Percentiles rank a stretch among this genome's conserved stretches.
Conservation (phyloP, 306 rosid species). For the Glycine latifolia region DNA sequence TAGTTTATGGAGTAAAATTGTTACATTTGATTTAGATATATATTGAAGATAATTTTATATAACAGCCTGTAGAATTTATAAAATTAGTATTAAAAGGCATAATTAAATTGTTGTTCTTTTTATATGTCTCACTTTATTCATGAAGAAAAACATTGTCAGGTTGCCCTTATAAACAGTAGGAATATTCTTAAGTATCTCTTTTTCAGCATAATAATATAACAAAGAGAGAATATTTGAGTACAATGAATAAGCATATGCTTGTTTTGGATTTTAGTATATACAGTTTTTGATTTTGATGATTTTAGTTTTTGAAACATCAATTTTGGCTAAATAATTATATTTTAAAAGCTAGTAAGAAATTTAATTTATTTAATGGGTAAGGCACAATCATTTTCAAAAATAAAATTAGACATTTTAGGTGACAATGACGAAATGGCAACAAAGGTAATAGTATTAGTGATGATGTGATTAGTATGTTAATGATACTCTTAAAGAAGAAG, state of each 20-base stretch:
- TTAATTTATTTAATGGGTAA: too few species aligned
- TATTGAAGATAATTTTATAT: not conserved
- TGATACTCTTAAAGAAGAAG: too few species aligned
- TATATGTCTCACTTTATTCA: not conserved
- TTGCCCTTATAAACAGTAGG: not conserved
- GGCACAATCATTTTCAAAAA: too few species aligned
- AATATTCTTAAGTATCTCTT: constrained; percentile 37
- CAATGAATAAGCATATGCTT: not conserved
- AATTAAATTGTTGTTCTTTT: not conserved
- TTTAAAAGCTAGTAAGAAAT: too few species aligned
- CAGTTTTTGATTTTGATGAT: not conserved
- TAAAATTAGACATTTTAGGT: too few species aligned
- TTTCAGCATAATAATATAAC: not conserved
- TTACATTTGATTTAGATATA: not conserved
- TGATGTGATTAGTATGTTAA: too few species aligned
- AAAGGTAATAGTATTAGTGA: too few species aligned
- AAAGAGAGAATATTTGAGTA: not conserved
- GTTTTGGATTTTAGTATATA: not conserved
- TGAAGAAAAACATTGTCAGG: not conserved
- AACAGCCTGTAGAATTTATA: not conserved
- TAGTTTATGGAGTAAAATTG: not conserved
- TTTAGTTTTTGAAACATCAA: too few species aligned
- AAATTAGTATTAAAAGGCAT: not conserved
- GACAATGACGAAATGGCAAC: too few species aligned
- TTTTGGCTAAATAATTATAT: too few species aligned